Evolutionary conservation across 2,329 filamentous ascomycete genomes (phyloP), one percentile per base, ranked within the genome.

Genomic region (Metarhizium robertsii): DNA sequence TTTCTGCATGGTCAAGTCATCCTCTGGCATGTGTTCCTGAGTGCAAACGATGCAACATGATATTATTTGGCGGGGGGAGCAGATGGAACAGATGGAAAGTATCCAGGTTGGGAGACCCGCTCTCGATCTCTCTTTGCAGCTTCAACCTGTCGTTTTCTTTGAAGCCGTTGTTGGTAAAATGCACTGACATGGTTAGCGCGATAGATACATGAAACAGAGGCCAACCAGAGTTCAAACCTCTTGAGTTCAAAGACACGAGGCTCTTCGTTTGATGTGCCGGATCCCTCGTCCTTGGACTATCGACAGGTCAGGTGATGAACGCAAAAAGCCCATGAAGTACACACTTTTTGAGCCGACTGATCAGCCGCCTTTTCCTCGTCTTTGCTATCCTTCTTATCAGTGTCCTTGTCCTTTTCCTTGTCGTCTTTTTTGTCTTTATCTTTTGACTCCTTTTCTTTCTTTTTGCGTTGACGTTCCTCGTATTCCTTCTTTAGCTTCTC

Each of bases 41-140:
- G 11, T 18, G 7, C 42, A 45, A 20, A 45, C 6, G 42, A 45
- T 18, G 18, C 20, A 10, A 14, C 2, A 4, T n/a, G 4, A 30
- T 14, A 20, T 47, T 34, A 67, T 57, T 61, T 64, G 58, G 67
- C 70, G 0, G 79, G 79, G 7, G 74, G 65, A 45, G 80, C 80
- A 53, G 82, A 87, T 2, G 92, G 92, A 1, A 94, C 90, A 46
- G 88, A 87, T 1, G 94, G 94, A 65, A 97, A 97, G 57, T 87
- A 82, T 30, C 79, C 81, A 1, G 90, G 88, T 65, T 91, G 87
- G 59, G 83, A 86, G 58, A 95, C 70, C 48, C 90, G 83, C 68
- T 96, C 90, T 47, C 86, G 83, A 65, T 92, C 94, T 53, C 88
- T 79, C 70, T 85, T 95, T 11, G 90, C 87, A 4, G 67, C 64